Evolutionary conservation across 345 rosid genomes (phyloP).

Genomic region (Brassica incana): DNA sequence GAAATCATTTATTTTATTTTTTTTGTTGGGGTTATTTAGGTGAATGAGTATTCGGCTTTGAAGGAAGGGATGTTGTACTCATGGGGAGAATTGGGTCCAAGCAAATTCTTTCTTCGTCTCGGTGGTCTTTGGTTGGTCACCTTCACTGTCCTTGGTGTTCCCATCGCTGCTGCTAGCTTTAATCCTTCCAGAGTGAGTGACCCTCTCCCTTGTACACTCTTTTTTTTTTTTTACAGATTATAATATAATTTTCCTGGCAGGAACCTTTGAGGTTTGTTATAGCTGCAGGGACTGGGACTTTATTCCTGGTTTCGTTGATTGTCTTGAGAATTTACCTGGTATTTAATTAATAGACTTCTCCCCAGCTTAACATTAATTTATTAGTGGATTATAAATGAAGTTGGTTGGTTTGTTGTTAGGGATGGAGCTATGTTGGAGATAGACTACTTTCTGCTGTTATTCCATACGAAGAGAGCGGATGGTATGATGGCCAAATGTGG

Average conservation of each 20-base stretch:
- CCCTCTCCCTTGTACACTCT: background rate
- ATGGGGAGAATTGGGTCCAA: constrained; percentile 83
- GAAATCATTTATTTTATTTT: too few relatives aligned
- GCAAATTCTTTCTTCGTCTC: constrained; percentile 67
- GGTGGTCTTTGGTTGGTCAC: constrained; percentile 88
- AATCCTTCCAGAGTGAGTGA: constrained; percentile 76
- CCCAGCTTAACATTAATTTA: background rate
- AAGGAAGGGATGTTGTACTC: constrained; percentile 82
- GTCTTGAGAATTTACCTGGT: constrained; percentile 90
- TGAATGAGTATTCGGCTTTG: constrained; percentile 83
- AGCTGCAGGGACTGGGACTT: constrained; percentile 95
- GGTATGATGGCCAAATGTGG: constrained; percentile 99
- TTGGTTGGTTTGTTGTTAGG: constrained; percentile 43
- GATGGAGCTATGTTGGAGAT: constrained; percentile 98
- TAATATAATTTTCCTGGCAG: constrained; percentile 43
- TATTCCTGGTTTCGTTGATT: constrained; percentile 77
- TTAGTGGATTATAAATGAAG: background rate
- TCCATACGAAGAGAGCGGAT: constrained; percentile 96
- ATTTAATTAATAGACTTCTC: background rate
- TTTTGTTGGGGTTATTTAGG: constrained; percentile 41
- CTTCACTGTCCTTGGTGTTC: constrained; percentile 81
- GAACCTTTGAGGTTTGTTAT: constrained; percentile 82
- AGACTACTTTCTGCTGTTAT: constrained; percentile 92
- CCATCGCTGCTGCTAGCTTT: constrained; percentile 93
- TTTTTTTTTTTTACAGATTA: background rate